phyloP scores from a whole-genome alignment of 306 rosid genomes.

The Cicer yamashitae region DNA sequence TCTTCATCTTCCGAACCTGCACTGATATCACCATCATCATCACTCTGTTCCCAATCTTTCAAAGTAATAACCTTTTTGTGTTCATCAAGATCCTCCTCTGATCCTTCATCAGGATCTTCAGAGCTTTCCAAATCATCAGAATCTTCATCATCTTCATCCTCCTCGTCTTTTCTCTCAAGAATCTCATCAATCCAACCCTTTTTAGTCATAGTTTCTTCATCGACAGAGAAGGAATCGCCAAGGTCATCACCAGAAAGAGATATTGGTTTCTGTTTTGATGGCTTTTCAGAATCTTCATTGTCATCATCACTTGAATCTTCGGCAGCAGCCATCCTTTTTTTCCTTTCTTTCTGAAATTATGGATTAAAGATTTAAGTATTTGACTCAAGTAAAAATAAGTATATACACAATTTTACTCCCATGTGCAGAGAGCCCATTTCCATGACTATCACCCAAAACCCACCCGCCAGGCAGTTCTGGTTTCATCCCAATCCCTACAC shows the following conservation, averaged over 20 bases:
- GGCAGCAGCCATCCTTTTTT: constrained; percentile 77
- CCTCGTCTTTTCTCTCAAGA: constrained; percentile 65
- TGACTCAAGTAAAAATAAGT: constrained; percentile 1
- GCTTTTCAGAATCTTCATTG: constrained; percentile 58
- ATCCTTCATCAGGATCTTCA: constrained; percentile 60
- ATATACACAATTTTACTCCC: not conserved
- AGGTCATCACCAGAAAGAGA: constrained; percentile 91
- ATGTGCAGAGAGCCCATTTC: constrained; percentile 13
- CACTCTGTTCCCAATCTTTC: constrained; percentile 97
- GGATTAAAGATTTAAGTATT: constrained; percentile 9
- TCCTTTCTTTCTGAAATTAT: constrained; percentile 77
- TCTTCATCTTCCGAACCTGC: constrained; percentile 59
- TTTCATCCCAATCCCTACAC: constrained; percentile 12
- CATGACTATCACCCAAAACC: constrained; percentile 11
- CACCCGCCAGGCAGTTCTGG: constrained; percentile 9
- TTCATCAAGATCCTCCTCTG: constrained; percentile 61
- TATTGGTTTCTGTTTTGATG: constrained; percentile 59
- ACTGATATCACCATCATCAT: constrained; percentile 74
- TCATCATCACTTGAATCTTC: constrained; percentile 83
- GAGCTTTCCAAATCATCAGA: constrained; percentile 61
- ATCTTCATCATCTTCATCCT: constrained; percentile 64
- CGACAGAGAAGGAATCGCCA: constrained; percentile 80
- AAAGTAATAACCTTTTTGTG: constrained; percentile 51
- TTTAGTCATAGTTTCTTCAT: constrained; percentile 59
- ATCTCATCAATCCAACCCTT: constrained; percentile 88